Conservation (phyloP, 306 rosid species). For the Cucumis hystrix region DNA sequence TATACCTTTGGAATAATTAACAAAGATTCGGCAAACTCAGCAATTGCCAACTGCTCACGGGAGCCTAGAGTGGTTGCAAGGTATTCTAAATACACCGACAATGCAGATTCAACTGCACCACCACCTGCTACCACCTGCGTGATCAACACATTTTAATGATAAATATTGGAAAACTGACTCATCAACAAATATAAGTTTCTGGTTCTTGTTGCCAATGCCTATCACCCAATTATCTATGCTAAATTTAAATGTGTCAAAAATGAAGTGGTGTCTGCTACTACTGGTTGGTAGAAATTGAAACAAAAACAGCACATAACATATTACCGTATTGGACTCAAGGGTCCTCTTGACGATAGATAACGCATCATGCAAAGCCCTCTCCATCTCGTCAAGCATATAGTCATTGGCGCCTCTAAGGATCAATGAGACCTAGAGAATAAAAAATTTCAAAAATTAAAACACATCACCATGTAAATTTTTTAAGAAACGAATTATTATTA, state of each 20-base stretch:
- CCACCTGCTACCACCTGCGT: slow-evolving; percentile 98
- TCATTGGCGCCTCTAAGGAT: slow-evolving; percentile 94
- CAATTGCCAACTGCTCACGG: slow-evolving; percentile 96
- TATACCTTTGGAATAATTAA: slow-evolving; percentile 74
- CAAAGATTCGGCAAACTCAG: slow-evolving; percentile 91
- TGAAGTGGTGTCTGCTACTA: neutral
- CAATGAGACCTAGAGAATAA: slow-evolving; percentile 56
- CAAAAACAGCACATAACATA: neutral
- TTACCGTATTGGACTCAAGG: slow-evolving; percentile 72
- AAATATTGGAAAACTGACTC: neutral
- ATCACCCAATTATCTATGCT: neutral
- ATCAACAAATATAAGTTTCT: neutral
- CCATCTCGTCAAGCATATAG: slow-evolving; percentile 99
- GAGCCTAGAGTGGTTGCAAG: slow-evolving; percentile 97
- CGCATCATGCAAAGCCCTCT: slow-evolving; percentile 90
- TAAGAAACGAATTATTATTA: neutral
- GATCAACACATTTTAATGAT: neutral
- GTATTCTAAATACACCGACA: slow-evolving; percentile 85
- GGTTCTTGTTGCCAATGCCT: neutral
- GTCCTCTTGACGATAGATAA: slow-evolving; percentile 89
- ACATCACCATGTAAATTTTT: neutral
- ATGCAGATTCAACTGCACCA: slow-evolving; percentile 91
- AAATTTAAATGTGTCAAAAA: neutral
- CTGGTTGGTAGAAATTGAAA: neutral
- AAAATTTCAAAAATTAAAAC: neutral